Conservation (phyloP, 768 basidiomycete genomes). For the Cyclocybe aegerita region DNA sequence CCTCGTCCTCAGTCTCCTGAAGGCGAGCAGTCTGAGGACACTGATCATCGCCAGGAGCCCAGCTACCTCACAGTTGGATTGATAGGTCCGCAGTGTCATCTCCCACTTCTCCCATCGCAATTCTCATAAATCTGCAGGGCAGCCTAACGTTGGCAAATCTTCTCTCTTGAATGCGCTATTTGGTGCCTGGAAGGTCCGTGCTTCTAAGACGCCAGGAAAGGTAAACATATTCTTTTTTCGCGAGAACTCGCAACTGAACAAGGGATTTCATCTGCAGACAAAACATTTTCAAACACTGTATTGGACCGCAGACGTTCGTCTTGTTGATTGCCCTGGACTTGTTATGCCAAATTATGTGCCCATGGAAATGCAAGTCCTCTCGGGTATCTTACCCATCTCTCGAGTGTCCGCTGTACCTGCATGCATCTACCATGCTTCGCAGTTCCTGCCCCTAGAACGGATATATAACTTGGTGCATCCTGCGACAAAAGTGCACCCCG, state of each 20-base stretch:
- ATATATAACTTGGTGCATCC: slow-evolving; percentile 64
- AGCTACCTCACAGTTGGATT: slow-evolving; percentile 77
- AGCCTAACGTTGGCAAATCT: slow-evolving; percentile 96
- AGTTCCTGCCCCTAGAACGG: slow-evolving; percentile 74
- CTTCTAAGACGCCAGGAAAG: slow-evolving; percentile 87
- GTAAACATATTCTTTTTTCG: slow-evolving; percentile 30
- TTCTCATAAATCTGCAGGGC: slow-evolving; percentile 46
- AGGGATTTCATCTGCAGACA: slow-evolving; percentile 49
- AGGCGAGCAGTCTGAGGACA: slow-evolving; percentile 17
- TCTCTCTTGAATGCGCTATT: slow-evolving; percentile 91
- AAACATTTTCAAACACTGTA: slow-evolving; percentile 96
- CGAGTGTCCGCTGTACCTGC: slow-evolving; percentile 82
- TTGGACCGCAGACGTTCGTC: slow-evolving; percentile 81
- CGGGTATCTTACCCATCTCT: slow-evolving; percentile 75
- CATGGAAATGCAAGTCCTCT: slow-evolving; percentile 82
- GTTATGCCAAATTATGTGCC: slow-evolving; percentile 85
- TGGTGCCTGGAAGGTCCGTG: slow-evolving; percentile 72
- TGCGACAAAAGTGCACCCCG: slow-evolving; percentile 25
- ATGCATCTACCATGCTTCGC: slow-evolving; percentile 70
- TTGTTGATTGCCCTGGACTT: slow-evolving; percentile 95
- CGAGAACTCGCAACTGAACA: background rate
- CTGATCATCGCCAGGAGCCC: slow-evolving; percentile 36
- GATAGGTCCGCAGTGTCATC: slow-evolving; percentile 50
- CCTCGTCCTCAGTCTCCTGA: slow-evolving; percentile 28
- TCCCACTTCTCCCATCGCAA: background rate